Conservation (phyloP, 306 rosid genomes). For the Glycyrrhiza uralensis region DNA sequence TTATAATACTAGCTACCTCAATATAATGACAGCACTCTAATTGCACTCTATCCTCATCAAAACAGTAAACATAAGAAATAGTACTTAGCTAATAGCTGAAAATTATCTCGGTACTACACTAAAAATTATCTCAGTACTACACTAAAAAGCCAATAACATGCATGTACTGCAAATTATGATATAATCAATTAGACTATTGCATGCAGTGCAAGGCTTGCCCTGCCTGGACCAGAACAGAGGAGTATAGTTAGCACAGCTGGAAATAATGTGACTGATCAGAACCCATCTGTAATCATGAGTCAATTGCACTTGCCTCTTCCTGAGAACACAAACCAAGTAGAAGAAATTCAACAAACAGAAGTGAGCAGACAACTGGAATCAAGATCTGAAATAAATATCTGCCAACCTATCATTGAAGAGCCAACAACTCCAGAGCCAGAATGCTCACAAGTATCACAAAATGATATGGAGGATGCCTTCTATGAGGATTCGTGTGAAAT, state of each 20-base stretch:
- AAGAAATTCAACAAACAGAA: slow-evolving; percentile 47
- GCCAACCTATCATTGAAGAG: slow-evolving; percentile 95
- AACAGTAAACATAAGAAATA: slow-evolving; percentile 6
- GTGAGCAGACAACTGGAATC: slow-evolving; percentile 32
- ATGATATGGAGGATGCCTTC: slow-evolving; percentile 76
- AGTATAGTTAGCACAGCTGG: slow-evolving; percentile 56
- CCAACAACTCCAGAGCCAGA: slow-evolving; percentile 93
- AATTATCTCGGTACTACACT: background rate
- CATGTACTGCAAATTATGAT: slow-evolving; percentile 20
- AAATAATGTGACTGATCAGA: slow-evolving; percentile 36
- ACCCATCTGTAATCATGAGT: slow-evolving; percentile 32
- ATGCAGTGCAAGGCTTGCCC: slow-evolving; percentile 96
- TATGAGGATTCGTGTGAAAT: slow-evolving; percentile 67
- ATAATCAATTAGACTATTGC: slow-evolving; percentile 34
- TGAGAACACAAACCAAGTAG: slow-evolving; percentile 42
- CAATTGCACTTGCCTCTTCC: slow-evolving; percentile 57
- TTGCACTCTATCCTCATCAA: slow-evolving; percentile 11
- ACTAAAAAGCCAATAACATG: slow-evolving; percentile 8
- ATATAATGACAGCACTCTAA: background rate
- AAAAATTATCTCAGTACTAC: background rate
- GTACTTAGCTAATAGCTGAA: background rate
- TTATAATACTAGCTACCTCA: background rate
- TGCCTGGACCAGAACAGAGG: slow-evolving; percentile 89
- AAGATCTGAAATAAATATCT: slow-evolving; percentile 36
- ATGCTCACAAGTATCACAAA: slow-evolving; percentile 37